These are phyloP conservation scores for Gryganskiella cystojenkinii DNA, from an alignment of 192 early-diverging fungal genomes.

Conservation along the genomic window DNA sequence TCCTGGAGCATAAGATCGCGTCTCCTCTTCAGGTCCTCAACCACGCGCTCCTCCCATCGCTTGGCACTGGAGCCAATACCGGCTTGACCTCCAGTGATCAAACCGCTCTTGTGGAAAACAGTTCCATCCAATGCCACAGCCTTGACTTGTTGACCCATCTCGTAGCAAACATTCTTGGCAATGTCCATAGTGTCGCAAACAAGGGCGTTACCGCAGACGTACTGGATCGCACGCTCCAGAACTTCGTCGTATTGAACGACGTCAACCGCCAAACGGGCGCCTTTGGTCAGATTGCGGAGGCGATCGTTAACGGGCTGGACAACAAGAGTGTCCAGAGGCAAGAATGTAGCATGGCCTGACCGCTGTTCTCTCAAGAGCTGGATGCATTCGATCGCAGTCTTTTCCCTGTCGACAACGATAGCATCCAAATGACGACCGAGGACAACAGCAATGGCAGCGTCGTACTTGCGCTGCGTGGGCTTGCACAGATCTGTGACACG, in stretches of 20 bases:
- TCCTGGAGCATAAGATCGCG: slow-evolving; percentile 77
- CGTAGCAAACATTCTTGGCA: slow-evolving; percentile 89
- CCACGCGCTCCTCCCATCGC: slow-evolving; percentile 90
- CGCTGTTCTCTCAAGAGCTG: slow-evolving; percentile 92
- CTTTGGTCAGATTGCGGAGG: slow-evolving; percentile 79
- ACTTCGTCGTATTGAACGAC: slow-evolving; percentile 86
- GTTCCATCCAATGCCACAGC: slow-evolving; percentile 94
- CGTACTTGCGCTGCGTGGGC: slow-evolving; percentile 94
- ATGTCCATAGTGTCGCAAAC: slow-evolving; percentile 91
- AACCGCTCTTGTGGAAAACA: slow-evolving; percentile 94
- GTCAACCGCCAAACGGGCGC: slow-evolving; percentile 94
- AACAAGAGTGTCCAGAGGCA: slow-evolving; percentile 88
- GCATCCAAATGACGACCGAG: slow-evolving; percentile 94
- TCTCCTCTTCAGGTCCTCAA: slow-evolving; percentile 81
- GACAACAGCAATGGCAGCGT: slow-evolving; percentile 84
- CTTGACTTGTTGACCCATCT: slow-evolving; percentile 86
- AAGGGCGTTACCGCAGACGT: slow-evolving; percentile 92
- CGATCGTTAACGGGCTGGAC: slow-evolving; percentile 83
- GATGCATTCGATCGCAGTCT: slow-evolving; percentile 96
- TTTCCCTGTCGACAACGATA: slow-evolving; percentile 92
- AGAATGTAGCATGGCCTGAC: slow-evolving; percentile 90
- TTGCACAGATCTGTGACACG: slow-evolving; percentile 90
- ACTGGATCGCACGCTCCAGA: slow-evolving; percentile 85
- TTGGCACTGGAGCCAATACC: slow-evolving; percentile 58
- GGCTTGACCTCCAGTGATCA: slow-evolving; percentile 90